Percentiles rank a stretch among this genome's conserved stretches.
Evolutionary conservation across 2,329 filamentous ascomycete species (phyloP).

Genomic region (Nemania sp.): DNA sequence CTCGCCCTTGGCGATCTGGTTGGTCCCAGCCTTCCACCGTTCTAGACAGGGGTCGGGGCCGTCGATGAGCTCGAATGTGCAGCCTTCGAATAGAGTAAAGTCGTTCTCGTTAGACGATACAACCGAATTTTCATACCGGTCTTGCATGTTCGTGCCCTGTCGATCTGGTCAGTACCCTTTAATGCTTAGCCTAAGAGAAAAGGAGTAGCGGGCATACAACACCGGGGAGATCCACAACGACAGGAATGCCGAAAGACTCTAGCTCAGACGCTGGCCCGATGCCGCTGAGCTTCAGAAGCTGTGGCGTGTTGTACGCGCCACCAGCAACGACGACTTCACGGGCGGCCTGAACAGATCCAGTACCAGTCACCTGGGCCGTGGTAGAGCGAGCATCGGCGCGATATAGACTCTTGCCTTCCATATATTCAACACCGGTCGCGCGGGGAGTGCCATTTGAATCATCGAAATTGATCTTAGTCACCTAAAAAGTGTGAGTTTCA

Average conservation of each 20-base stretch:
- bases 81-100: slow-evolving; percentile 36
- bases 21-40: slow-evolving; percentile 35
- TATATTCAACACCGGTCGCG: slow-evolving; percentile 45
- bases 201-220: slow-evolving; percentile 64
- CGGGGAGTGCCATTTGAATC: slow-evolving; percentile 38
- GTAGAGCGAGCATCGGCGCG: slow-evolving; percentile 45
- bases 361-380: slow-evolving; percentile 27
- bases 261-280: slow-evolving; percentile 48
- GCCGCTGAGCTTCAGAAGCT: slow-evolving; percentile 51
- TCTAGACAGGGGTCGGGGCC: slow-evolving; percentile 42
- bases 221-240: slow-evolving; percentile 61
- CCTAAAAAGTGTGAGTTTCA: slow-evolving; percentile 30
- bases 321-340: slow-evolving; percentile 53
- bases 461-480: slow-evolving; percentile 47
- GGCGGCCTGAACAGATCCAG: slow-evolving; percentile 39
- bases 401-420: slow-evolving; percentile 47
- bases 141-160: slow-evolving; percentile 23
- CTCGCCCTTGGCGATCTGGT: slow-evolving; percentile 25
- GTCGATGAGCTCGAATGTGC: slow-evolving; percentile 35
- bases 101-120: slow-evolving; percentile 34
- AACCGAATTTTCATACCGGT: slow-evolving; percentile 18
- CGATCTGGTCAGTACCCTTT: slow-evolving; percentile 42
- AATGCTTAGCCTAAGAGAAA: slow-evolving; percentile 44
- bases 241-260: slow-evolving; percentile 49
- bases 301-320: slow-evolving; percentile 51